These are phyloP conservation scores for Grifola frondosa DNA, from an alignment of 1,284 basidiomycete genomes.

Conservation along the genomic window DNA sequence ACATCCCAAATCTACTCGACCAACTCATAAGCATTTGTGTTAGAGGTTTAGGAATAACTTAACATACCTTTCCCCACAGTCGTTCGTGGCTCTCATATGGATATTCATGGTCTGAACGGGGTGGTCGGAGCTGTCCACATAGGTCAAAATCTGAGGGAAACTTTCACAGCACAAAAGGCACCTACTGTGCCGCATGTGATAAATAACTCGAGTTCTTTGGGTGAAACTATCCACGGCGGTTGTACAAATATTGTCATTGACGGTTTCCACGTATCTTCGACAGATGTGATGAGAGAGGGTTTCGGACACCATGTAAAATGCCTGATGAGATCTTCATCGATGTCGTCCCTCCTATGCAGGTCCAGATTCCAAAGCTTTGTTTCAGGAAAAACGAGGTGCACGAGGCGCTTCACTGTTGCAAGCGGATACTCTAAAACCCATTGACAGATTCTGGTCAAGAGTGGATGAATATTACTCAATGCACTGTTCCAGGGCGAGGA, in stretches of 20 bases:
- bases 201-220: constrained; percentile 56
- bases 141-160: constrained; percentile 2
- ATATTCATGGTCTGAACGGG: constrained; percentile 3
- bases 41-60: not conserved
- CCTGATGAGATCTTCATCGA: constrained; percentile 44
- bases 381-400: constrained; percentile 49
- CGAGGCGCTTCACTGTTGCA: constrained; percentile 49
- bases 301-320: constrained; percentile 49
- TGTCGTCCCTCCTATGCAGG: constrained; percentile 35
- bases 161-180: no score
- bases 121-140: not conserved
- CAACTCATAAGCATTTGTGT: not conserved
- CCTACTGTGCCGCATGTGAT: constrained; percentile 45
- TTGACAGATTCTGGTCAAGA: constrained; percentile 30
- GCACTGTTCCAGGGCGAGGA: not conserved
- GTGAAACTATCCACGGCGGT: constrained; percentile 64
- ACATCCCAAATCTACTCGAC: constrained; percentile 60
- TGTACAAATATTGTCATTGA: constrained; percentile 55
- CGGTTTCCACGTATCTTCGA: constrained; percentile 27
- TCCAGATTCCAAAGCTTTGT: constrained; percentile 44
- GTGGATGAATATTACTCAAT: constrained; percentile 6
- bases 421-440: constrained; percentile 56
- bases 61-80: constrained; percentile 63
- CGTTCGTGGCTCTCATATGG: constrained; percentile 44
- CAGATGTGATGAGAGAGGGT: constrained; percentile 11